Conservation (phyloP, 441 rosid species). For the Kokia cookei region DNA sequence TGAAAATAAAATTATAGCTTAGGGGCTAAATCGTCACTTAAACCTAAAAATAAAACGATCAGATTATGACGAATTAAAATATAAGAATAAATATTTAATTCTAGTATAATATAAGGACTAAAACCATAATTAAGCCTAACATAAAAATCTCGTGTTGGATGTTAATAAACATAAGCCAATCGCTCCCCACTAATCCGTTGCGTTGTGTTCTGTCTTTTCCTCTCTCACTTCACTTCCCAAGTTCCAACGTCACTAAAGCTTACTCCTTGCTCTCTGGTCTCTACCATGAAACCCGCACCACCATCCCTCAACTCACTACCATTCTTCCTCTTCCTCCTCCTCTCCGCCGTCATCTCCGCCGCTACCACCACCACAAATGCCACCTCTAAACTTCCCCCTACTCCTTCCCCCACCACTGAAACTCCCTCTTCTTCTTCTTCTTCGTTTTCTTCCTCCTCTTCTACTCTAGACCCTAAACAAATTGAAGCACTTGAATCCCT, state of each 20-base stretch:
- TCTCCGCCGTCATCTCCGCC: slow-evolving; percentile 4
- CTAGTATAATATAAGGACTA: neutral
- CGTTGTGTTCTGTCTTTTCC: neutral
- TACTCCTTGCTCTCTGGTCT: neutral
- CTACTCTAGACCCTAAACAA: slow-evolving; percentile 82
- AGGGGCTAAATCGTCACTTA: too few relatives aligned
- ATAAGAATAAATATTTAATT: neutral
- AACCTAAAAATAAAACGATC: too few relatives aligned
- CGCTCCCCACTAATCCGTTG: neutral
- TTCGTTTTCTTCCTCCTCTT: slow-evolving; percentile 26
- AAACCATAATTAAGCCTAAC: neutral
- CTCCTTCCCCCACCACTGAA: slow-evolving; percentile 15
- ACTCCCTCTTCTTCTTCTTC: slow-evolving; percentile 14
- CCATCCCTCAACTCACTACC: neutral
- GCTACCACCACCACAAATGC: slow-evolving; percentile 9
- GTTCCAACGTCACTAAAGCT: slow-evolving; percentile 9
- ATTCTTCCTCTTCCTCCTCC: slow-evolving; percentile 17
- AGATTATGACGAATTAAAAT: neutral
- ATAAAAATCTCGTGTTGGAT: too few relatives aligned
- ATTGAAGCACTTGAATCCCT: slow-evolving; percentile 70
- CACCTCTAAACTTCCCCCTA: slow-evolving; percentile 3
- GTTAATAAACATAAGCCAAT: neutral
- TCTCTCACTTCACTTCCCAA: slow-evolving; percentile 1
- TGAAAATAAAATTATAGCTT: too few relatives aligned
- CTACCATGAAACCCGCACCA: slow-evolving; percentile 29